These are phyloP conservation scores for Monosporascus cannonballus DNA, from an alignment of 2,329 filamentous ascomycete species.

Conservation along the genomic window DNA sequence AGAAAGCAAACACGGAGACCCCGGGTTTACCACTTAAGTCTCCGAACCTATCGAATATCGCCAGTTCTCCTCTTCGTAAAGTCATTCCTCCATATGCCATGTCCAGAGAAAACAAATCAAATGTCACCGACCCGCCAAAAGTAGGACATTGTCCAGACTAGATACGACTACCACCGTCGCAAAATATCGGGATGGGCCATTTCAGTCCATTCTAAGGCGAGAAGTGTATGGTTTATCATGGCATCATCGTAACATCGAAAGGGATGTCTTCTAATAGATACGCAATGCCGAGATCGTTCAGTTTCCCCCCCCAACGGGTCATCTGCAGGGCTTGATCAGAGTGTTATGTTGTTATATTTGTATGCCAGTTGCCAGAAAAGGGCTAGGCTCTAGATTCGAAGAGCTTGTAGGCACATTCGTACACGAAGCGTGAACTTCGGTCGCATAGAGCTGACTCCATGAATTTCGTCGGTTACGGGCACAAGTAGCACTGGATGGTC, in stretches of 20 bases:
- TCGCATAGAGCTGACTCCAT: background rate
- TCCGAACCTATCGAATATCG: constrained; percentile 11
- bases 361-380: background rate
- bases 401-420: background rate
- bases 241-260: background rate
- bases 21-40: constrained; percentile 1
- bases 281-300: background rate
- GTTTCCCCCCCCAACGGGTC: background rate
- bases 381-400: background rate
- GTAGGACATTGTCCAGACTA: constrained; percentile 8
- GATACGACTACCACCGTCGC: background rate
- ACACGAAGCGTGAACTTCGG: background rate
- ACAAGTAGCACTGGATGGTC: background rate
- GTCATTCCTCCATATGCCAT: constrained; percentile 15
- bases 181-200: background rate
- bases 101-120: constrained; percentile 18
- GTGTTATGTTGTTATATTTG: background rate
- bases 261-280: background rate
- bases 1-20: background rate
- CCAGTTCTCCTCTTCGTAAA: constrained; percentile 11
- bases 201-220: background rate
- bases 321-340: background rate
- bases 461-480: background rate
- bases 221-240: background rate
- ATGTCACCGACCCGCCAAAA: constrained; percentile 5